Evolutionary conservation across 2,329 filamentous ascomycete genomes (phyloP).

Genomic region (Trichoderma atrobrunneum): DNA sequence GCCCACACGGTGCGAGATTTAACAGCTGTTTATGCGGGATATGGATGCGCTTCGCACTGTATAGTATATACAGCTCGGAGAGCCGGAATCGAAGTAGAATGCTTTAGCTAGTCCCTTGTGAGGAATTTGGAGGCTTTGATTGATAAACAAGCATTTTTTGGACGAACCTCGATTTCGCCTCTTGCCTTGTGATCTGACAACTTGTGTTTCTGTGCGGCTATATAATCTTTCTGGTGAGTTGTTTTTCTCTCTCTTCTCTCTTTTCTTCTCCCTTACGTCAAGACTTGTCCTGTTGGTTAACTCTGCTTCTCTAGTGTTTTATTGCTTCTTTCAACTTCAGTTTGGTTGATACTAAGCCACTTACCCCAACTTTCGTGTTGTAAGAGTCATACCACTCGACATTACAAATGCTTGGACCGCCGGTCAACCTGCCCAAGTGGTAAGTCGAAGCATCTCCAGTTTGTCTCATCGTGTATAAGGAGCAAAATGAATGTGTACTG

Average conservation of each 20-base stretch:
- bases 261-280: background rate
- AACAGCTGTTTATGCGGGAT: background rate
- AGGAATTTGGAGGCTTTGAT: background rate
- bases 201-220: background rate
- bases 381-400: slow-evolving; percentile 1
- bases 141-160: slow-evolving; percentile 1
- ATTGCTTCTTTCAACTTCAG: background rate
- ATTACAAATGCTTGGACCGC: slow-evolving; percentile 45
- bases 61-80: background rate
- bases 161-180: background rate
- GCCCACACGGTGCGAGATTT: background rate
- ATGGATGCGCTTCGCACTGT: background rate
- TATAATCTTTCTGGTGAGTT: background rate
- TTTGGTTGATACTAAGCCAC: background rate
- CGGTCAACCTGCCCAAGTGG: slow-evolving; percentile 59
- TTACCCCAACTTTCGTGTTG: background rate
- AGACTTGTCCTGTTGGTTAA: background rate
- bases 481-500: background rate
- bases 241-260: background rate
- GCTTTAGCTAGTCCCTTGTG: background rate
- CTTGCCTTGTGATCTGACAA: background rate
- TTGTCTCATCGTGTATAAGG: background rate
- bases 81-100: background rate
- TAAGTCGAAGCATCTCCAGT: slow-evolving; percentile 36
- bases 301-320: background rate